Evolutionary conservation across 2,329 filamentous ascomycete species (phyloP).

Genomic region (Leptographium procerum): DNA sequence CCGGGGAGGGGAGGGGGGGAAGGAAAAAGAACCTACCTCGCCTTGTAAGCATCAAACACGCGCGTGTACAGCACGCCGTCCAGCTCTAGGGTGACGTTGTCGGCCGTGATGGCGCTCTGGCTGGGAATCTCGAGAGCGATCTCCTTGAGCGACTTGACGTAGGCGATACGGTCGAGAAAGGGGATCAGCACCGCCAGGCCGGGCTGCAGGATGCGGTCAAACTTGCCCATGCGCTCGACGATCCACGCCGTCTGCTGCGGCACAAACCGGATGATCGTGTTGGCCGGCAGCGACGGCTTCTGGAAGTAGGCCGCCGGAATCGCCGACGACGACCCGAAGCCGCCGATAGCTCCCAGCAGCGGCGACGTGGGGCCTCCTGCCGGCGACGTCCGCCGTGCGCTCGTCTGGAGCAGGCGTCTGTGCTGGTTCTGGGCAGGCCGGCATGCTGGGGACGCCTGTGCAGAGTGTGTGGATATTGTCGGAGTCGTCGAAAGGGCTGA

Average conservation of each 20-base stretch:
- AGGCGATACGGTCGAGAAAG: conserved; percentile 89
- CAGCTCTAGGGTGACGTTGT: conserved; percentile 94
- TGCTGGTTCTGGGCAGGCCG: conserved; percentile 2
- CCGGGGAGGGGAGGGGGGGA: no score
- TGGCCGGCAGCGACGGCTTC: conserved; percentile 64
- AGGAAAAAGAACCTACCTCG: conserved; percentile 53
- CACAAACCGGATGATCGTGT: conserved; percentile 91
- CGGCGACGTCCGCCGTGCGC: conserved; percentile 12
- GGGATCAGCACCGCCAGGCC: conserved; percentile 82
- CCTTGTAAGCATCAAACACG: conserved; percentile 97
- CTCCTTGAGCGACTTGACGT: conserved; percentile 97
- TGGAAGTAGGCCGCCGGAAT: conserved; percentile 70
- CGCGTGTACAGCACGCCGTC: conserved; percentile 93
- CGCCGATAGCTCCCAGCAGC: conserved; percentile 19
- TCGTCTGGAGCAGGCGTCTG: conserved; percentile 14
- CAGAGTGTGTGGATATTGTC: not conserved
- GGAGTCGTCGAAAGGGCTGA: no score
- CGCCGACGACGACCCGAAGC: conserved; percentile 5
- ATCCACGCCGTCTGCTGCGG: conserved; percentile 99
- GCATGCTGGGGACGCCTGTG: no score
- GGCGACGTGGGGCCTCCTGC: conserved; percentile 12
- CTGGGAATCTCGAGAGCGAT: conserved; percentile 92
- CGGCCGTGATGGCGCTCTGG: conserved; percentile 94
- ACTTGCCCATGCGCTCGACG: conserved; percentile 98
- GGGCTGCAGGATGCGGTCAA: conserved; percentile 83